These are phyloP conservation scores for Russula ochroleuca DNA, from an alignment of 768 basidiomycete species.

Conservation along the genomic window DNA sequence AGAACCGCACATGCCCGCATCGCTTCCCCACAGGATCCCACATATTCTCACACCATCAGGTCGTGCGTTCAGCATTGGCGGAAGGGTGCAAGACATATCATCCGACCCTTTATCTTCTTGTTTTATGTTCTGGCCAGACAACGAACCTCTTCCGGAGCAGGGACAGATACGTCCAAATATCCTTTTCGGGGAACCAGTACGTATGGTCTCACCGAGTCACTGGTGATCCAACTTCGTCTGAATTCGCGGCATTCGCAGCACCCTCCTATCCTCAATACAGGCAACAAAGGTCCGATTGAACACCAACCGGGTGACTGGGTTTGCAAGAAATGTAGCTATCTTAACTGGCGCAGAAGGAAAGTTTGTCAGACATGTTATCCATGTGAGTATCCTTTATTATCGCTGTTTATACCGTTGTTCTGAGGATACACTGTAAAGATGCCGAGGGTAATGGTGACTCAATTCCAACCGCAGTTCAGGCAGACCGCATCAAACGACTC, in stretches of 20 bases:
- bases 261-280: conserved; percentile 85
- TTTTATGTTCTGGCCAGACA: conserved; percentile 89
- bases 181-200: conserved; percentile 52
- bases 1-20: conserved; percentile 19
- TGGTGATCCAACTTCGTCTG: conserved; percentile 11
- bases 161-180: conserved; percentile 64
- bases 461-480: conserved; percentile 78
- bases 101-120: conserved; percentile 66
- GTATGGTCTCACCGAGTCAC: conserved; percentile 23
- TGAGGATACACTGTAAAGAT: conserved; percentile 40
- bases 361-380: conserved; percentile 88
- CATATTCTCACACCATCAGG: conserved; percentile 79
- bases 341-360: conserved; percentile 84
- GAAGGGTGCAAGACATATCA: conserved; percentile 76
- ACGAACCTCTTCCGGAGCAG: conserved; percentile 76
- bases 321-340: conserved; percentile 78
- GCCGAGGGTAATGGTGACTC: conserved; percentile 88
- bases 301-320: conserved; percentile 61
- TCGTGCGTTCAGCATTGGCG: conserved; percentile 68
- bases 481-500: conserved; percentile 76
- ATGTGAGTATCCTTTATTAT: conserved; percentile 45
- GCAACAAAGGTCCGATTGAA: conserved; percentile 82
- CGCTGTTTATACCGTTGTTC: conserved; percentile 17
- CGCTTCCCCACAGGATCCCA: conserved; percentile 23
- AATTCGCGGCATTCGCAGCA: conserved; percentile 43